Conservation (phyloP, 495 filamentous ascomycete genomes). For the Penicillium subrubescens region DNA sequence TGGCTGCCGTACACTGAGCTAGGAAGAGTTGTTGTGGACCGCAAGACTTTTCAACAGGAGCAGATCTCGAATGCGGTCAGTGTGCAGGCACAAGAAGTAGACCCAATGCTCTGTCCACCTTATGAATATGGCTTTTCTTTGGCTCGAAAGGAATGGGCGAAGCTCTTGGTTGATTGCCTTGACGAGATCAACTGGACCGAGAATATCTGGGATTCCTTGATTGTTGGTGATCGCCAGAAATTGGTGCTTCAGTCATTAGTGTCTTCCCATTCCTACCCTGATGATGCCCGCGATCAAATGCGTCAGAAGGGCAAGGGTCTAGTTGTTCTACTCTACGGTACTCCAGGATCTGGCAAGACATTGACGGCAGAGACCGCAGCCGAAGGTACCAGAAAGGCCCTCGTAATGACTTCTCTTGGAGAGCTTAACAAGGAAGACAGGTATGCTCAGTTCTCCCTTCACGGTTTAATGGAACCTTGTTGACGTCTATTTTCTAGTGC, state of each 20-base stretch:
- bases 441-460: neutral
- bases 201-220: neutral
- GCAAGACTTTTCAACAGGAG: conserved; percentile 6
- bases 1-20: conserved; percentile 10
- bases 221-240: neutral
- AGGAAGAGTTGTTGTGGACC: conserved; percentile 6
- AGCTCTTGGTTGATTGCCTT: neutral
- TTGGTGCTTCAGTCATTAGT: neutral
- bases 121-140: neutral
- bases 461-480: neutral
- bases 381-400: neutral
- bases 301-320: neutral
- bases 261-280: neutral
- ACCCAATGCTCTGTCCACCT: neutral
- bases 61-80: neutral
- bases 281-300: neutral
- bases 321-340: neutral
- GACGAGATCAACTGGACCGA: neutral
- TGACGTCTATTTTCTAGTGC: neutral
- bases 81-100: neutral
- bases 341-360: neutral
- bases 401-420: neutral
- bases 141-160: neutral
- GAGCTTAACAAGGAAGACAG: neutral
- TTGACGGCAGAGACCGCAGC: neutral